Evolutionary conservation across 495 filamentous ascomycete genomes (phyloP), one percentile per base, ranked within the genome.

Genomic region (Thozetella sp.): DNA sequence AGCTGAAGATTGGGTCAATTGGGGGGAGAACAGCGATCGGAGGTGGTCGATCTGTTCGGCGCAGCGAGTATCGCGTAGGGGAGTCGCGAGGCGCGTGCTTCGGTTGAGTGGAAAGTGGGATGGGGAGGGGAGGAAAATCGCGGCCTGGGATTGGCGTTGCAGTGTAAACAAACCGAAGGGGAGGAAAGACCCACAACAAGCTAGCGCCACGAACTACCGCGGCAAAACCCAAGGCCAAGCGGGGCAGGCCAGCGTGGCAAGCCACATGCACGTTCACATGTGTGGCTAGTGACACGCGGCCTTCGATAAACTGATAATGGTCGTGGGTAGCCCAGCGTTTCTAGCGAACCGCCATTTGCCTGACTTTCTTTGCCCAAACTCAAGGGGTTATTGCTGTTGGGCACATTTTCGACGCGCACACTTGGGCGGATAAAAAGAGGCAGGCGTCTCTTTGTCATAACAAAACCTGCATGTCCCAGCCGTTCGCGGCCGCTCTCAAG

Each of bases 141-240:
- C 25, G 37, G 10, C 50, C n/a, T 37, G 37, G 24, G 56, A 53
- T 59, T 63, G 53, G 57, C 34, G 59, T 22, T 17, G 53, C 26
- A 22, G 53, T 54, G 61, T 63, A 57, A 63, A 63, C 61, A 60
- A 62, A 54, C 25, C 15, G 52, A 19, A 2, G 25, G 22, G 10
- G n/a, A 1, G 53, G 13, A 22, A 10, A 9, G 37, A 48, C 34
- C 55, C 55, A 20, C 45, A 45, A 22, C 25, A 46, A 9, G 55
- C 15, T 57, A 13, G 23, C 55, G 45, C 55, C 19, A 20, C 37
- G 26, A 12, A 17, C 27, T 43, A 22, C n/a, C 17, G 17, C 9
- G 30, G 30, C 30, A 37, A 37, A 37, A 37, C 30, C 30, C 30
- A 6, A 15, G 6, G 6, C 30, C 30, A 15, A 37, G 6, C 30